phyloP scores from a whole-genome alignment of 768 basidiomycete species.

The Ramaria sp. region DNA sequence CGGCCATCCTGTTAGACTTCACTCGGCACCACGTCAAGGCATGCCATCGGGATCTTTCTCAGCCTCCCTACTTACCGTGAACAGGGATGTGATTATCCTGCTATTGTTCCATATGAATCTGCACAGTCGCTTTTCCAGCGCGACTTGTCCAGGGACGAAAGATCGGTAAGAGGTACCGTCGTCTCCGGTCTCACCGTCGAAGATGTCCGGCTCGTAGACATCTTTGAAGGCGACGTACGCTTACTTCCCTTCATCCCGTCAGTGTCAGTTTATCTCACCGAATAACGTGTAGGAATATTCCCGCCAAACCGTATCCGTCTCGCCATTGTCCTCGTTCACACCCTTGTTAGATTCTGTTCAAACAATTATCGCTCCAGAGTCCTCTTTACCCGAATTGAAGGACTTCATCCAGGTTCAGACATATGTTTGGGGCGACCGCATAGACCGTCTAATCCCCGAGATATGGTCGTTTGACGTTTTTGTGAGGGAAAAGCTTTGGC shows the following conservation, averaged over 20 bases:
- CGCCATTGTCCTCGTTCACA: conserved; percentile 39
- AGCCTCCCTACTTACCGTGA: conserved; percentile 5
- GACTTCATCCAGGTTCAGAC: conserved; percentile 44
- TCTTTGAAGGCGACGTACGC: conserved; percentile 73
- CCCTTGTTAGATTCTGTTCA: conserved; percentile 23
- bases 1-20: conserved; percentile 65
- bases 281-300: conserved; percentile 56
- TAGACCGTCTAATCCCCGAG: conserved; percentile 37
- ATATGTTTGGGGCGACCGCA: conserved; percentile 53
- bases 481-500: conserved; percentile 61
- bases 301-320: conserved; percentile 40
- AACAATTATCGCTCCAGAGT: conserved; percentile 29
- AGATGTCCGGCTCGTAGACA: conserved; percentile 64
- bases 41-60: conserved; percentile 8
- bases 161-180: conserved; percentile 66
- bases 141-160: conserved; percentile 49
- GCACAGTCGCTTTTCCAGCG: conserved; percentile 36
- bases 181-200: conserved; percentile 56
- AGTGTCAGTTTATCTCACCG: background rate
- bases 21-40: conserved; percentile 76
- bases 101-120: conserved; percentile 50
- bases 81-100: conserved; percentile 74
- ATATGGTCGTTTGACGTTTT: conserved; percentile 84
- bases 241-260: background rate
- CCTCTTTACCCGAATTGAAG: conserved; percentile 32